These are phyloP conservation scores for Fusarium nurragi DNA, from an alignment of 2,329 filamentous ascomycete species.

Conservation along the genomic window DNA sequence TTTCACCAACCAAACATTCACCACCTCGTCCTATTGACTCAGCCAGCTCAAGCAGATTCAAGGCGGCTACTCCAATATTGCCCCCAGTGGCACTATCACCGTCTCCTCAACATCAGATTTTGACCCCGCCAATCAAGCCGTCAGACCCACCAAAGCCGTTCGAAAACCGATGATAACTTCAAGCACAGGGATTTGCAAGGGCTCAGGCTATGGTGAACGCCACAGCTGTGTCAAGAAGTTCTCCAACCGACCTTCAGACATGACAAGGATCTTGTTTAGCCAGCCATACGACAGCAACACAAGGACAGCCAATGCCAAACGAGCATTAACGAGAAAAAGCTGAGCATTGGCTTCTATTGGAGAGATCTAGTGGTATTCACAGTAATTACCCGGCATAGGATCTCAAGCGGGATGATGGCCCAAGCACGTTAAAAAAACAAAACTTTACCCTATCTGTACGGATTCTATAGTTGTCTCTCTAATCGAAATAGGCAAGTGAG, in stretches of 20 bases:
- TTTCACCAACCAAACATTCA: slow-evolving; percentile 64
- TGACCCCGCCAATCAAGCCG: slow-evolving; percentile 68
- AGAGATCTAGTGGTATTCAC: not conserved
- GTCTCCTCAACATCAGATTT: slow-evolving; percentile 63
- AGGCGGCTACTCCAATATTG: slow-evolving; percentile 57
- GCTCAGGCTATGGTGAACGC: slow-evolving; percentile 15
- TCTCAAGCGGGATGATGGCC: slow-evolving; percentile 3
- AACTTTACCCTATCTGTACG: slow-evolving; percentile 20
- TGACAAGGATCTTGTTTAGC: not conserved
- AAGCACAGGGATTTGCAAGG: slow-evolving; percentile 7
- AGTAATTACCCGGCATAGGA: slow-evolving; percentile 12
- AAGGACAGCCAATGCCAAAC: slow-evolving; percentile 9
- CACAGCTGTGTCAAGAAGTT: slow-evolving; percentile 11
- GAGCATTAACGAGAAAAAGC: slow-evolving; percentile 6
- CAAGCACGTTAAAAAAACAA: slow-evolving; percentile 11
- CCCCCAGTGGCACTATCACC: slow-evolving; percentile 69
- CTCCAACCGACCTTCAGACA: not conserved
- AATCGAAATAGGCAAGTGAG: slow-evolving; percentile 16
- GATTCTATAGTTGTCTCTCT: slow-evolving; percentile 6
- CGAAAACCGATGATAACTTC: slow-evolving; percentile 29
- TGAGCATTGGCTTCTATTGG: not conserved
- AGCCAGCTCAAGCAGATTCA: slow-evolving; percentile 43
- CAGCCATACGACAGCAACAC: not conserved
- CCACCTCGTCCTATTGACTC: slow-evolving; percentile 52
- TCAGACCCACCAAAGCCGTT: slow-evolving; percentile 37